phyloP scores from a whole-genome alignment of 139 green algal genomes.

The Coelastrella sp. region DNA sequence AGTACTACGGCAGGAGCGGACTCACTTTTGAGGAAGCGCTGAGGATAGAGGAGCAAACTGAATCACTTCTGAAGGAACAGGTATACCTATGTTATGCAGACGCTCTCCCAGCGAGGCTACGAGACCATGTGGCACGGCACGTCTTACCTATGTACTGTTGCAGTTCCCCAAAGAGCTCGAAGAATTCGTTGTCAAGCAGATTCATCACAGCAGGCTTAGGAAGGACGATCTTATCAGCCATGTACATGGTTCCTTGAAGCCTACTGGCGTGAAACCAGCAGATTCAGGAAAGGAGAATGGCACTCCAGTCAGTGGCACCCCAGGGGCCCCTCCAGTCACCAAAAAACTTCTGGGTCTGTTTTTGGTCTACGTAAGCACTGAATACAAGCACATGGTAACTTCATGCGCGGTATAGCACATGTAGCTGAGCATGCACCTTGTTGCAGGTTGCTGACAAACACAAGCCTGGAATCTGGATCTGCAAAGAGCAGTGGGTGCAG shows the following conservation, averaged over 20 bases:
- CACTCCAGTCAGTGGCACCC: neutral
- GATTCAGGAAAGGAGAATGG: constrained; percentile 45
- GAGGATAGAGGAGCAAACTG: constrained; percentile 51
- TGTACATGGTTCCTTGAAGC: neutral
- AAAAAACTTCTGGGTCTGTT: constrained; percentile 38
- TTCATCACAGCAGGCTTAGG: constrained; percentile 64
- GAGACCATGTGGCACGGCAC: too few relatives aligned
- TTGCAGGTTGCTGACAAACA: constrained; percentile 39
- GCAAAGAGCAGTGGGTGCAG: constrained; percentile 38
- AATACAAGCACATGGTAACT: too few relatives aligned
- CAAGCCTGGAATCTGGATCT: constrained; percentile 39
- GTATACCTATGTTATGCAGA: neutral
- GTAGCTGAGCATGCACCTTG: too few relatives aligned
- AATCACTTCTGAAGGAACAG: constrained; percentile 5
- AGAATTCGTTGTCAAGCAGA: constrained; percentile 44
- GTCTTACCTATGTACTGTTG: neutral
- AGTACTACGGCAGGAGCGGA: constrained; percentile 58
- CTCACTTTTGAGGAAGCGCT: constrained; percentile 84
- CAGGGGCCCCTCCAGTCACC: neutral
- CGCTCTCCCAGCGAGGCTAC: neutral
- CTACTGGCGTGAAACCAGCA: neutral
- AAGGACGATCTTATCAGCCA: constrained; percentile 57
- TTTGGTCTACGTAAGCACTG: constrained; percentile 17
- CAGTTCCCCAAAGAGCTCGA: constrained; percentile 72
- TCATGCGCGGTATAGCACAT: too few relatives aligned